phyloP scores from a whole-genome alignment of 148 eudicot genomes.

The Arbutus unedo region DNA sequence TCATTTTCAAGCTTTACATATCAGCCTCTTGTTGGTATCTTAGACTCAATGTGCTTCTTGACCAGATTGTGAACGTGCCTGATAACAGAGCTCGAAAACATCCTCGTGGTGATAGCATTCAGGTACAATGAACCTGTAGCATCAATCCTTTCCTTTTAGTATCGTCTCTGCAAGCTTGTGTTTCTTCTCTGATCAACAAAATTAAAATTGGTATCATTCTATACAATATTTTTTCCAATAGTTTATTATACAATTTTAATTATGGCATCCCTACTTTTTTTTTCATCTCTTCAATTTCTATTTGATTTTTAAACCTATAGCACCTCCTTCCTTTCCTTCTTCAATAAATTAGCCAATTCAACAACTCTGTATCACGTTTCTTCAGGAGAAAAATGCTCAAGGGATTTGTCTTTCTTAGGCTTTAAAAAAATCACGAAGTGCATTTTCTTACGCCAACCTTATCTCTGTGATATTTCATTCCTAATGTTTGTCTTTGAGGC shows the following conservation, averaged over 20 bases:
- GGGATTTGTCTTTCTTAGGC: not conserved
- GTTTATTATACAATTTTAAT: not conserved
- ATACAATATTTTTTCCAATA: too few species aligned
- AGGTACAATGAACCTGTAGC: slow-evolving; percentile 24
- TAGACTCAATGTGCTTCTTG: slow-evolving; percentile 7
- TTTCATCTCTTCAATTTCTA: not conserved
- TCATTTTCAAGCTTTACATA: slow-evolving; percentile 6
- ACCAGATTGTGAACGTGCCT: slow-evolving; percentile 62
- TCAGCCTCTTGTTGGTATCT: not conserved
- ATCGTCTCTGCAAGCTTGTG: not conserved
- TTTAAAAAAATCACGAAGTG: not conserved
- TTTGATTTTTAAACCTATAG: not conserved
- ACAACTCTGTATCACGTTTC: not conserved
- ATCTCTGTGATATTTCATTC: not conserved
- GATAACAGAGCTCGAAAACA: slow-evolving; percentile 50
- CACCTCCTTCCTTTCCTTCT: not conserved
- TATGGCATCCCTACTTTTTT: not conserved
- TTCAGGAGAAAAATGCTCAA: not conserved
- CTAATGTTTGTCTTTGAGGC: not conserved
- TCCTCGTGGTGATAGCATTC: slow-evolving; percentile 50
- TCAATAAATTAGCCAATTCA: not conserved
- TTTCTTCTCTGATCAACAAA: not conserved
- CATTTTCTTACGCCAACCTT: too few species aligned
- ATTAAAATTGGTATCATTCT: not conserved
- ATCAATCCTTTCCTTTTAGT: not conserved